Evolutionary conservation across 2,329 filamentous ascomycete species (phyloP).

Genomic region (Zymoseptoria brevis): DNA sequence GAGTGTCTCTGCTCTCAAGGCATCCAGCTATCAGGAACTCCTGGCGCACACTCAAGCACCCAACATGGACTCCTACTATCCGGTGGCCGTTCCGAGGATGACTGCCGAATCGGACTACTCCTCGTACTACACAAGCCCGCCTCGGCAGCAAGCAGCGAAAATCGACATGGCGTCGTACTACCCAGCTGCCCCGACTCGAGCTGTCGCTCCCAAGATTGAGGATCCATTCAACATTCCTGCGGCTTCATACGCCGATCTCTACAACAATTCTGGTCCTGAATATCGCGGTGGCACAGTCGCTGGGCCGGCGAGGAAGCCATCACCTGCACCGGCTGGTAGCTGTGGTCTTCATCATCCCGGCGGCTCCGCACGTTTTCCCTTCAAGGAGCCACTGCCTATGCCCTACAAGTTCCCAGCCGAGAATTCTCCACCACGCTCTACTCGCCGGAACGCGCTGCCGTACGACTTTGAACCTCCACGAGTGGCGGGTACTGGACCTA

Average conservation of each 20-base stretch:
- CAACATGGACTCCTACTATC: background rate
- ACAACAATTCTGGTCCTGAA: background rate
- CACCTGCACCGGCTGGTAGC: too few relatives aligned
- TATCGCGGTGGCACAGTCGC: background rate
- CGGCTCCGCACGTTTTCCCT: background rate
- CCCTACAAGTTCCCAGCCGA: background rate
- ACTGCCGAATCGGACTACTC: background rate
- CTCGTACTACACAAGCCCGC: background rate
- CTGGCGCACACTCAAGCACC: background rate
- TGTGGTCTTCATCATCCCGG: background rate
- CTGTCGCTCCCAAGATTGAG: background rate
- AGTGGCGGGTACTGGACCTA: background rate
- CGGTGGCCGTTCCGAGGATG: background rate
- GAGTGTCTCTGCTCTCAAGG: background rate
- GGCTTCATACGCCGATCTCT: background rate
- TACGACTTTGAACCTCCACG: background rate
- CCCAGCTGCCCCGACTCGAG: background rate
- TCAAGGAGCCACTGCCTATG: background rate
- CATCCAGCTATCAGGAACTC: background rate
- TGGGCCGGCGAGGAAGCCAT: background rate
- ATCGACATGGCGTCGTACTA: background rate
- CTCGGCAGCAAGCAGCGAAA: background rate
- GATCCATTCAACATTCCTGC: background rate
- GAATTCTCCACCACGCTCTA: background rate
- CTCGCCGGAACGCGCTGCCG: background rate